A percentile compares a stretch with the other conserved stretches of the same genome.
Evolutionary conservation across 495 filamentous ascomycete genomes (phyloP).

Genomic region (Entonaema liquescens): DNA sequence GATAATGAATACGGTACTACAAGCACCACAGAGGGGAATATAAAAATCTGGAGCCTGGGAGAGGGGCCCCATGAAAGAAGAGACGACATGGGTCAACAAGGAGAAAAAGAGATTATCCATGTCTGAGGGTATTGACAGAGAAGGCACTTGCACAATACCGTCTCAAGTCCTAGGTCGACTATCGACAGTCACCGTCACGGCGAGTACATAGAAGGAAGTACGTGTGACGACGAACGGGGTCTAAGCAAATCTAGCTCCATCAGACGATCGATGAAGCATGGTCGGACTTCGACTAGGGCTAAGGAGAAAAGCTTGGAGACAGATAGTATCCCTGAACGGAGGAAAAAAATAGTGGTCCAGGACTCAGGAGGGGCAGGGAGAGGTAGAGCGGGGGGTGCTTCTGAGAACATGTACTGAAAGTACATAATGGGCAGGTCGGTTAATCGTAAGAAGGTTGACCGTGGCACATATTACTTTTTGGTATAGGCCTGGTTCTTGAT

Average conservation of each 20-base stretch:
- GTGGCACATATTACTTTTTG: constrained; percentile 16
- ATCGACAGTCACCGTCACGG: constrained; percentile 20
- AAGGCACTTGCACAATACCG: constrained; percentile 39
- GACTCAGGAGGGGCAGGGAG: constrained; percentile 14
- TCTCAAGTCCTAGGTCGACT: constrained; percentile 40
- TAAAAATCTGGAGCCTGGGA: constrained; percentile 36
- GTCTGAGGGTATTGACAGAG: constrained; percentile 37
- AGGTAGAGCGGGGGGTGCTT: constrained; percentile 15
- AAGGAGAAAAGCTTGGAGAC: constrained; percentile 38
- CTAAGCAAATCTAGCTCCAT: constrained; percentile 44
- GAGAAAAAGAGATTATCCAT: constrained; percentile 39
- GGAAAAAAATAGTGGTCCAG: constrained; percentile 30
- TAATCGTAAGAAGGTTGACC: constrained; percentile 16
- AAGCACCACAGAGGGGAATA: constrained; percentile 14
- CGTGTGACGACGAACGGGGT: constrained; percentile 43
- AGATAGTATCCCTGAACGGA: constrained; percentile 40
- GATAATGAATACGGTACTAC: constrained; percentile 26
- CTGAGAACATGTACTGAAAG: not conserved
- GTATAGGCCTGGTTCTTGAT: constrained; percentile 20
- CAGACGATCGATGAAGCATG: constrained; percentile 46
- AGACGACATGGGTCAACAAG: constrained; percentile 31
- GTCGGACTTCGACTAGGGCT: constrained; percentile 41
- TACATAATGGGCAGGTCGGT: constrained; percentile 21
- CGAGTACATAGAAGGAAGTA: constrained; percentile 9
- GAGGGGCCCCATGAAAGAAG: not conserved